Base-by-base conservation (phyloP, 2,329 filamentous ascomycete species). In the Calonectria naviculata region DNA sequence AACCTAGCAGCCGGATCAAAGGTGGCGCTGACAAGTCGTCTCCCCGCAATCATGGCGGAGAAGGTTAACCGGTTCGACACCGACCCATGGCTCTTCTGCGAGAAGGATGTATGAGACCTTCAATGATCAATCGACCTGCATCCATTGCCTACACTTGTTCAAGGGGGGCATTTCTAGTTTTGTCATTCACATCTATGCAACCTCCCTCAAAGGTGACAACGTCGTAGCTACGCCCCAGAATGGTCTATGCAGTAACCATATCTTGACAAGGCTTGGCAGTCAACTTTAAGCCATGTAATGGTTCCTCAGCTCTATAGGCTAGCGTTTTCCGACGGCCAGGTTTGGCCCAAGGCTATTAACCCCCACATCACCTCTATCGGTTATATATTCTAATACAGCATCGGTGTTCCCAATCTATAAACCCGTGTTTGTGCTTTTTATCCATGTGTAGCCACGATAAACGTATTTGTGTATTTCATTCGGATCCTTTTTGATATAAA, bases 1-100 rank as follows among this genome's bases (percentile, higher is more conserved):
- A 58, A 1, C 7, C 2, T 9, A 12, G 21, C 15, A 17, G 4
- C 31, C 52, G 21, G 52, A 13, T 36, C 13, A 36, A 21, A 13
- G 31, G 34, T 17, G 52, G 34, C 21, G 66, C 24, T 56, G 21
- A 47, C 21, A 42, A 60, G 21, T 24, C 38, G 15, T 46, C 41
- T 62, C 67, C 56, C 47, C 38, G 64, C 65, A 46, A 56, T 19
- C 21, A 24, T 6, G 19, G 21, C 71, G 71, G 71, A 73, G 71
- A 73, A 73, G 19, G 65, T 73, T 73, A 73, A 21, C 71, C 71
- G 71, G 38, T 26, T 28, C 19, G 29, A 60, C 21, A 46, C 42
- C 62, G 67, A 68, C 31, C 63, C 41, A 34, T 42, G n/a, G 67
- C 34, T 29, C 67, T 29, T 47, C 61, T 17, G 21, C 28, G 52